A percentile compares a stretch with the other conserved stretches of the same genome.
phyloP scores from a whole-genome alignment of 345 rosid genomes.

The Hibiscus syriacus region DNA sequence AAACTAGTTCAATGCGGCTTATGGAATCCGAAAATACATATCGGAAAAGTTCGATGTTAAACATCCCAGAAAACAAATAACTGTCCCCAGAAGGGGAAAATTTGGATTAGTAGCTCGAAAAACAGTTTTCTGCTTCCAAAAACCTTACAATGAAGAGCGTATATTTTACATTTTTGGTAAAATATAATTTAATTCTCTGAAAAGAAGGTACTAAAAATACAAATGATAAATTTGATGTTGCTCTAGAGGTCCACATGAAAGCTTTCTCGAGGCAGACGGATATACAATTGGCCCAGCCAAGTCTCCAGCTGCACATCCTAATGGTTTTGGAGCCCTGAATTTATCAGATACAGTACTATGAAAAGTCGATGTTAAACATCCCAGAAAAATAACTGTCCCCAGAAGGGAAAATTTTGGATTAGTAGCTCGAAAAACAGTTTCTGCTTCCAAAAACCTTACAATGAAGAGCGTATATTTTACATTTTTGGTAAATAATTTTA shows the following conservation, averaged over 20 bases:
- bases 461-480: neutral
- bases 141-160: neutral
- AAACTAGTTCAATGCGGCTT: neutral
- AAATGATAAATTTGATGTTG: constrained; percentile 1
- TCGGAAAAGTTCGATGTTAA: neutral
- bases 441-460: neutral
- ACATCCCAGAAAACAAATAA: neutral
- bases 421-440: neutral
- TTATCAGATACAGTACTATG: neutral
- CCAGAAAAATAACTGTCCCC: neutral
- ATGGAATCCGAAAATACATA: neutral
- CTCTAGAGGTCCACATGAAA: constrained; percentile 36
- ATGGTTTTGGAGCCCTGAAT: neutral
- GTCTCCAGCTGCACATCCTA: constrained; percentile 85
- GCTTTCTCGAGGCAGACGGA: constrained; percentile 57
- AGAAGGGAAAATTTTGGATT: neutral
- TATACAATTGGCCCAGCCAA: constrained; percentile 67
- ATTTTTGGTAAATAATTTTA: neutral
- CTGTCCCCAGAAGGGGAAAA: neutral
- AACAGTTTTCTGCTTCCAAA: neutral
- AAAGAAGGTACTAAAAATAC: neutral
- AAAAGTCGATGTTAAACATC: neutral
- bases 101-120: neutral
- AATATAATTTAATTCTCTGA: neutral
- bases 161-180: neutral